Evolutionary conservation across 495 filamentous ascomycete genomes (phyloP).

Genomic region (Aspergillus taichungensis): DNA sequence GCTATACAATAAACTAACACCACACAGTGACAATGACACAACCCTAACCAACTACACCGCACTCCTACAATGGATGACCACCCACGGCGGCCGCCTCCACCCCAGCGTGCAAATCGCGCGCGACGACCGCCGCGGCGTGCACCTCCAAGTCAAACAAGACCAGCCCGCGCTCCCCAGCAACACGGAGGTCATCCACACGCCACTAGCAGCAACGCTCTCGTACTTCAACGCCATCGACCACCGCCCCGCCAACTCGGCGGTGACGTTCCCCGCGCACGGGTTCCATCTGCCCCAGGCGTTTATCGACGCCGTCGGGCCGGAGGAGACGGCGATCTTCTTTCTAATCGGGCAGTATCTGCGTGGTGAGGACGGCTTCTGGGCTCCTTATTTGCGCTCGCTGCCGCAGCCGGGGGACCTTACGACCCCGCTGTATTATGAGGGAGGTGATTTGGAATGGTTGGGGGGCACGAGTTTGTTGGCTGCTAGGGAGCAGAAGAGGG

Average conservation of each 20-base stretch:
- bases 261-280: constrained; percentile 27
- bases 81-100: constrained; percentile 34
- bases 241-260: constrained; percentile 4
- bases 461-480: constrained; percentile 49
- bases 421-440: constrained; percentile 50
- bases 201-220: constrained; percentile 40
- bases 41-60: constrained; percentile 21
- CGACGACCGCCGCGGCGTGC: constrained; percentile 35
- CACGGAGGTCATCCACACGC: constrained; percentile 35
- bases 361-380: constrained; percentile 47
- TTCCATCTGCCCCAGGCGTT: constrained; percentile 26
- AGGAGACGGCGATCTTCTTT: constrained; percentile 42
- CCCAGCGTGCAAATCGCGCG: constrained; percentile 31
- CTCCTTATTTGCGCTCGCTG: constrained; percentile 50
- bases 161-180: constrained; percentile 19
- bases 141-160: constrained; percentile 33
- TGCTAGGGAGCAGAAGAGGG: constrained; percentile 34
- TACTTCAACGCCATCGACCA: constrained; percentile 43
- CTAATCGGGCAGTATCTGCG: constrained; percentile 49
- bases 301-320: constrained; percentile 26
- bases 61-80: constrained; percentile 34
- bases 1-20: neutral
- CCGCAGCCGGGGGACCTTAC: constrained; percentile 45
- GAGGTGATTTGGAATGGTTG: constrained; percentile 49
- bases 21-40: constrained; percentile 6